Percentiles rank a stretch among this genome's conserved stretches.
These are phyloP conservation scores for Cyclanthera cordifolia DNA, from an alignment of 306 rosid genomes.

Conservation along the genomic window DNA sequence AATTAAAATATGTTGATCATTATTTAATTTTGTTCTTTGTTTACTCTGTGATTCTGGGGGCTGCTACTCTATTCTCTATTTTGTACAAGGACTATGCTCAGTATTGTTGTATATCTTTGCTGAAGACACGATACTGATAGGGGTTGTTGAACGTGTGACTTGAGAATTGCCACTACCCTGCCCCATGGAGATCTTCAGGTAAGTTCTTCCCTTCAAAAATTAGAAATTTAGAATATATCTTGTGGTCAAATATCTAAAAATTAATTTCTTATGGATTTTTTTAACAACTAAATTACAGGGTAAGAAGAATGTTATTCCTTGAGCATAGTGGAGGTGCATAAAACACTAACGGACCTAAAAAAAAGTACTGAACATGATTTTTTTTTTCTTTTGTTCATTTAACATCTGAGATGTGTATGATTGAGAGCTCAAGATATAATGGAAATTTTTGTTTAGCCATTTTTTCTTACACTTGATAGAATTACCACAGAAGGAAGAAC, in stretches of 20 bases:
- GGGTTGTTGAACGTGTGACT: background rate
- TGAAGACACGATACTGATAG: background rate
- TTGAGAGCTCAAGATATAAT: background rate
- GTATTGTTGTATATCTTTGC: background rate
- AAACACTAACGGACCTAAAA: too few species aligned
- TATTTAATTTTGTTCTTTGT: background rate
- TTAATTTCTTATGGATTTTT: too few species aligned
- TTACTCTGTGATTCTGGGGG: conserved; percentile 1
- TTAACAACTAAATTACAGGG: too few species aligned
- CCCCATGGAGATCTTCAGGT: background rate
- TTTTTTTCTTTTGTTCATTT: background rate
- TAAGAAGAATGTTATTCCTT: too few species aligned
- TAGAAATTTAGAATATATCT: background rate
- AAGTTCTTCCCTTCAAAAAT: conserved; percentile 4
- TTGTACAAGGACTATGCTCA: conserved; percentile 4
- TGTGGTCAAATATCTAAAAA: too few species aligned
- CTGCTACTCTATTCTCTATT: background rate
- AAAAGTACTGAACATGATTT: background rate
- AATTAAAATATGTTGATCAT: background rate
- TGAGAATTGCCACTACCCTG: background rate
- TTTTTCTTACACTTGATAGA: background rate
- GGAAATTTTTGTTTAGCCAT: background rate
- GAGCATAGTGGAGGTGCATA: too few species aligned
- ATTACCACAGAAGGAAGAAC: background rate
- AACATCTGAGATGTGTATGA: background rate